phyloP scores from a whole-genome alignment of 2,329 filamentous ascomycete species.

The Aaosphaeria arxii region DNA sequence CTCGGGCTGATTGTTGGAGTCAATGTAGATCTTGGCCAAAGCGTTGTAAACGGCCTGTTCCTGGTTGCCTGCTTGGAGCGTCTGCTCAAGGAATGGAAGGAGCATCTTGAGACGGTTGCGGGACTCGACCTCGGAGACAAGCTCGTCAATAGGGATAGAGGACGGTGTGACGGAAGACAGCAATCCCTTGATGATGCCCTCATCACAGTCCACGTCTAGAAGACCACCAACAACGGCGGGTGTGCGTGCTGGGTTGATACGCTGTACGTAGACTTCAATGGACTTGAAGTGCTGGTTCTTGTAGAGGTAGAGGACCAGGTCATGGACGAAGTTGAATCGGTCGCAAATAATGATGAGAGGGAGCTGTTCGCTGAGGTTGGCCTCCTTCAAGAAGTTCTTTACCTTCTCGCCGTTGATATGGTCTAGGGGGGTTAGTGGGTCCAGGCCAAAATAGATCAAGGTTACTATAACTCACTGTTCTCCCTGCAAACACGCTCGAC shows the following conservation, averaged over 20 bases:
- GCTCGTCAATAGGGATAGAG: conserved; percentile 87
- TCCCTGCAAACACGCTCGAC: conserved; percentile 97
- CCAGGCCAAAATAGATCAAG: background rate
- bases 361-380: conserved; percentile 84
- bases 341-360: conserved; percentile 98
- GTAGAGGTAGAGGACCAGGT: conserved; percentile 93
- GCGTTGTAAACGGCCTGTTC: conserved; percentile 97
- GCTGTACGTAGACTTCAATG: conserved; percentile 96
- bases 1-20: conserved; percentile 97
- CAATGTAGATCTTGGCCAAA: conserved; percentile 98
- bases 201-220: conserved; percentile 95
- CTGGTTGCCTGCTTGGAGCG: conserved; percentile 83
- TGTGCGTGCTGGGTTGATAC: conserved; percentile 87
- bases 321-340: conserved; percentile 98
- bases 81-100: conserved; percentile 92
- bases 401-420: conserved; percentile 91
- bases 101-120: conserved; percentile 94
- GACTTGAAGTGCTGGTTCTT: conserved; percentile 99
- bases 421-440: conserved; percentile 30
- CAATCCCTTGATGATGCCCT: conserved; percentile 91
- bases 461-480: conserved; percentile 50
- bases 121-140: conserved; percentile 91
- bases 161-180: conserved; percentile 79
- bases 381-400: conserved; percentile 99
- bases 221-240: conserved; percentile 91